These are phyloP conservation scores for Suillus luteus DNA, from an alignment of 768 basidiomycete genomes.

Conservation along the genomic window DNA sequence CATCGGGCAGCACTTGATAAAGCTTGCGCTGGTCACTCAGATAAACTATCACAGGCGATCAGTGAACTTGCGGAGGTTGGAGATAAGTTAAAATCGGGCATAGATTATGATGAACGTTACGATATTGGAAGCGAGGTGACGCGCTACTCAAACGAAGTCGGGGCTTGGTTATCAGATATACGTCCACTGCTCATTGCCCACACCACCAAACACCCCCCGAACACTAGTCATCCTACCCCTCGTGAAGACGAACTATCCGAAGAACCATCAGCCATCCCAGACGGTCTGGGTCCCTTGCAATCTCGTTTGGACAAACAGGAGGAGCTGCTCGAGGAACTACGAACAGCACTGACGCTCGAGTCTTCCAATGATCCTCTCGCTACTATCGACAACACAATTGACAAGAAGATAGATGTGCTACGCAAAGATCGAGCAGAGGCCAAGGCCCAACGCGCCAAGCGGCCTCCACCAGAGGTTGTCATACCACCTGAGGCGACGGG, in stretches of 20 bases:
- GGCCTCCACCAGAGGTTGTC: slow-evolving; percentile 21
- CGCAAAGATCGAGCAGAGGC: slow-evolving; percentile 27
- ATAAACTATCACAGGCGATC: slow-evolving; percentile 29
- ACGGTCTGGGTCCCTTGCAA: slow-evolving; percentile 18
- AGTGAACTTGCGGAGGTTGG: slow-evolving; percentile 26
- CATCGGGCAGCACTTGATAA: slow-evolving; percentile 32
- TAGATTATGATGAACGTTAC: slow-evolving; percentile 33
- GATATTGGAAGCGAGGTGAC: slow-evolving; percentile 23
- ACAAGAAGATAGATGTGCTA: slow-evolving; percentile 21
- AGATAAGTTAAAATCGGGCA: slow-evolving; percentile 22
- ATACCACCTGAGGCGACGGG: slow-evolving; percentile 21
- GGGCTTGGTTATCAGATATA: slow-evolving; percentile 25
- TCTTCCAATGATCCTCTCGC: slow-evolving; percentile 20
- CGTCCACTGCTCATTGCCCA: slow-evolving; percentile 27
- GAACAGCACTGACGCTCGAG: slow-evolving; percentile 31
- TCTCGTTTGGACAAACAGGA: slow-evolving; percentile 26
- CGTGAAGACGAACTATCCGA: neutral
- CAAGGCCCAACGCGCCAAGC: slow-evolving; percentile 19
- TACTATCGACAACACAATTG: slow-evolving; percentile 24
- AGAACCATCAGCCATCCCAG: neutral
- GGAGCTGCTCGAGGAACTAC: slow-evolving; percentile 33
- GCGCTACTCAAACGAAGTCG: slow-evolving; percentile 29
- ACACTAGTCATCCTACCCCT: slow-evolving; percentile 3
- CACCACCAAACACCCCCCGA: slow-evolving; percentile 14
- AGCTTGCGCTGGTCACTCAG: slow-evolving; percentile 23